Base-by-base conservation (phyloP, 345 rosid species). In the Pistacia integerrima region DNA sequence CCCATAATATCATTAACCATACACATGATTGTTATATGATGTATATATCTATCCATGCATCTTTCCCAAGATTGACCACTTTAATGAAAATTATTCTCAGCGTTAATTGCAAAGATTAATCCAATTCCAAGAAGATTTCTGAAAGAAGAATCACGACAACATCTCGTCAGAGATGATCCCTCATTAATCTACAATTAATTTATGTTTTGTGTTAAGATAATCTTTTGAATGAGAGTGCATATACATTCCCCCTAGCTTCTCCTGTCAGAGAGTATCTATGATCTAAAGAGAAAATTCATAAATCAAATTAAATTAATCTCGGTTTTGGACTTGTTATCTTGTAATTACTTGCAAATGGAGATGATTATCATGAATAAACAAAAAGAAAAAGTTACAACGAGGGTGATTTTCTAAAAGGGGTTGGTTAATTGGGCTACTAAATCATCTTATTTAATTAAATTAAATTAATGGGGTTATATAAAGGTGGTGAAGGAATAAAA, bases 401-500 rank as follows among this genome's bases (percentile, higher is more conserved):
- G 66, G 66, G 33, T 52, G 38, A 67, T 59, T 68, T 69, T 49
- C 38, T 59, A 13, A 35, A 66, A 75, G 56, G 68, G 33, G 11
- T 35, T 18, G 14, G 55, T 36, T 41, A 22, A 22, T 65, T 57
- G 14, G 16, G 18, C 46, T 30, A 36, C 8, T 51, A 16, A 44
- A 36, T 41, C 11, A n/a, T 58, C 41, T 18, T 73, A 1, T 11
- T 20, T 9, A 44, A 69, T 4, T 38, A 17, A 9, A 41, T 36
- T 36, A 22, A 61, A 68, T 35, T 20, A 30, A 18, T 4, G 5
- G 44, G 22, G 12, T 36, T 61, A 13, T 76, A 61, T 41, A 73
- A 69, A 73, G 82, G 75, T 61, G 70, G 49, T 52, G 10, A 62
- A 65, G 79, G 77, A 69, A 59, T 83, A 79, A 79, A 55, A 79